Conservation (phyloP, 163 green algal species). For the Chlamydomonas reinhardtii region DNA sequence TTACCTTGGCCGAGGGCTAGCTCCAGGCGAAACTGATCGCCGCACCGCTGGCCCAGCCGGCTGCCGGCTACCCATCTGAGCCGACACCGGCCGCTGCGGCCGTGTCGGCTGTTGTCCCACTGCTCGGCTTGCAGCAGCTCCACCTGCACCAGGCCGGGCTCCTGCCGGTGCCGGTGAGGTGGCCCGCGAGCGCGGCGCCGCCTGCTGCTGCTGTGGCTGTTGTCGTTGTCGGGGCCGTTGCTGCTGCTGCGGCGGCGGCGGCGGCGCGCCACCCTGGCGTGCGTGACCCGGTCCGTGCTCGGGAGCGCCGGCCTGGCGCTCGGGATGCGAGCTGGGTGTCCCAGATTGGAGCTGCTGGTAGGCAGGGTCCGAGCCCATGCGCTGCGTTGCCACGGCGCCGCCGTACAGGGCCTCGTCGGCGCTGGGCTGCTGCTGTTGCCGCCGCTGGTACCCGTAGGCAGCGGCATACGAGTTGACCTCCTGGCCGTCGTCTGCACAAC, state of each 20-base stretch:
- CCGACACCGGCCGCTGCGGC: background rate
- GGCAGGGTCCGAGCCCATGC: too few relatives aligned
- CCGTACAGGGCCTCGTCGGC: too few relatives aligned
- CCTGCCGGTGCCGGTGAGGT: too few relatives aligned
- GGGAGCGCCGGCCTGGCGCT: background rate
- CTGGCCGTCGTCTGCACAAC: background rate
- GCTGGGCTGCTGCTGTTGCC: background rate
- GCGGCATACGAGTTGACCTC: conserved; percentile 29
- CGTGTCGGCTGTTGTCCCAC: background rate
- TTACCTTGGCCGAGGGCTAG: background rate
- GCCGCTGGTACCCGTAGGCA: background rate
- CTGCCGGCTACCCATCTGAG: background rate
- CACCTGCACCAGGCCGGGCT: too few relatives aligned
- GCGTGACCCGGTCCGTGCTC: too few relatives aligned
- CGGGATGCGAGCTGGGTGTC: too few relatives aligned
- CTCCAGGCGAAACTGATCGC: background rate
- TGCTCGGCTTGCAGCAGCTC: too few relatives aligned
- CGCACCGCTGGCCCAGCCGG: too few relatives aligned
- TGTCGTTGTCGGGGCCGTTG: background rate
- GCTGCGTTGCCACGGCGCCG: too few relatives aligned
- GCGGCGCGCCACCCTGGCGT: background rate
- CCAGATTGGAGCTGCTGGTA: background rate
- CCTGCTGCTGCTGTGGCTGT: background rate
- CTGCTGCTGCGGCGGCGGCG: too few relatives aligned
- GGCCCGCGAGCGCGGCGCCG: too few relatives aligned